phyloP scores from a whole-genome alignment of 2,329 filamentous ascomycete genomes.

The Rutstroemia sp. region DNA sequence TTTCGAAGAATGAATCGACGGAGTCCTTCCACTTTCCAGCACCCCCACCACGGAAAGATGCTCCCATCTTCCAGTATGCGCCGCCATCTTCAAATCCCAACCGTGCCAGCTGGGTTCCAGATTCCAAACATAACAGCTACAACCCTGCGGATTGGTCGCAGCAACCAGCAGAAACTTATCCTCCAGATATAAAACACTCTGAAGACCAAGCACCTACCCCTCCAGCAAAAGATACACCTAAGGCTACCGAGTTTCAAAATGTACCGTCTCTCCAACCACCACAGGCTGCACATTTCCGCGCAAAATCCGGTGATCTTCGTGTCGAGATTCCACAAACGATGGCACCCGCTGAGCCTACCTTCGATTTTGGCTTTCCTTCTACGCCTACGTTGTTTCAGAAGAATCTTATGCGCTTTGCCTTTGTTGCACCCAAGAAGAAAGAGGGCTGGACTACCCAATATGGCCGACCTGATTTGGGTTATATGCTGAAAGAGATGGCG shows the following conservation, averaged over 20 bases:
- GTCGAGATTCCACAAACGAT: constrained; percentile 17
- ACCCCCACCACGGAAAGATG: constrained; percentile 37
- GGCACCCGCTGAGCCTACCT: constrained; percentile 34
- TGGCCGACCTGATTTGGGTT: constrained; percentile 79
- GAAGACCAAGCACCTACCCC: constrained; percentile 14
- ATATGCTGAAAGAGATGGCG: constrained; percentile 77
- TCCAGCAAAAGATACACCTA: constrained; percentile 1
- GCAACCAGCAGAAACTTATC: constrained; percentile 19
- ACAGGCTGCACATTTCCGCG: constrained; percentile 16
- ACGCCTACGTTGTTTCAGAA: constrained; percentile 86
- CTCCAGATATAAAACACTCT: background rate
- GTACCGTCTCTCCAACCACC: constrained; percentile 10
- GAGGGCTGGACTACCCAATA: constrained; percentile 91
- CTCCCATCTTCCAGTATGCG: constrained; percentile 53
- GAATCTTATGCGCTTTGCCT: constrained; percentile 84
- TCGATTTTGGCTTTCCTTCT: constrained; percentile 74
- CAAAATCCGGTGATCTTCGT: constrained; percentile 17
- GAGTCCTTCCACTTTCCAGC: constrained; percentile 52
- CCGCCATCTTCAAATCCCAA: constrained; percentile 39
- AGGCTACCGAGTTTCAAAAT: background rate
- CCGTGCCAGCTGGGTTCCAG: constrained; percentile 5
- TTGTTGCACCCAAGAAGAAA: constrained; percentile 61
- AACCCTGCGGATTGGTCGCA: constrained; percentile 21
- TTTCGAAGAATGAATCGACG: constrained; percentile 11
- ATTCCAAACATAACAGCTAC: constrained; percentile 22